Base-by-base conservation (phyloP, 1,284 basidiomycete species). In the Cryptococcus floricola region DNA sequence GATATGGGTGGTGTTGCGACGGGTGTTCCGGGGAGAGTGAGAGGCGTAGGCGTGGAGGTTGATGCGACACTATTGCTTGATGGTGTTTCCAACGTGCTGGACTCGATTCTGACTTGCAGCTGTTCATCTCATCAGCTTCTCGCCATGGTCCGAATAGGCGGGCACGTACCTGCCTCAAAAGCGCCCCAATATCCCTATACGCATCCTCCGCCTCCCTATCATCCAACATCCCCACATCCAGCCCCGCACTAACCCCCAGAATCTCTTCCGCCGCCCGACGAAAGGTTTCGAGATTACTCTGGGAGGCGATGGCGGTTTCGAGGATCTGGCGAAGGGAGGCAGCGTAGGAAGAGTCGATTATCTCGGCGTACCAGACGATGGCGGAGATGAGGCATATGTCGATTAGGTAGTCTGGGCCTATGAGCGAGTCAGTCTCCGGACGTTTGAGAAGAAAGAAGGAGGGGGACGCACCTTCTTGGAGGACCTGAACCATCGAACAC, bases 331-430 rank as follows among this genome's bases (percentile, higher is more conserved):
- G 48, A 27, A 69, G 63, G 19, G 64, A 61, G 3, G 53, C 56
- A 4, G 60, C 65, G 41, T 64, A 62, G 12, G 44, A 39, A 12
- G 58, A 54, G 49, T 67, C 64, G 38, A 71, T 63, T 28, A 63
- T 59, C 28, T 68, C 64, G 13, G 64, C 63, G 48, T 68, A 63
- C 58, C 57, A 64, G 16, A 67, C 62, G 25, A 69, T 60, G 2
- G 57, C 50, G 25, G 66, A 63, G 38, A 71, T 57, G 13, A 69
- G 52, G 44, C 56, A 56, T 2, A 69, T 54, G 52, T 71, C 66
- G 19, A 71, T 63, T 19, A 71, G 54, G 53, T 69, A 71, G 44
- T 69, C 69, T 4, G 69, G 65, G 14, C 68, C 69, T 65, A 50
- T 13, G 19, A 34, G 31, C 31, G 31, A 31, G 31, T 19, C 19